Base-by-base conservation (phyloP, 176 grass and related monocot genomes). In the Oryza nivara region DNA sequence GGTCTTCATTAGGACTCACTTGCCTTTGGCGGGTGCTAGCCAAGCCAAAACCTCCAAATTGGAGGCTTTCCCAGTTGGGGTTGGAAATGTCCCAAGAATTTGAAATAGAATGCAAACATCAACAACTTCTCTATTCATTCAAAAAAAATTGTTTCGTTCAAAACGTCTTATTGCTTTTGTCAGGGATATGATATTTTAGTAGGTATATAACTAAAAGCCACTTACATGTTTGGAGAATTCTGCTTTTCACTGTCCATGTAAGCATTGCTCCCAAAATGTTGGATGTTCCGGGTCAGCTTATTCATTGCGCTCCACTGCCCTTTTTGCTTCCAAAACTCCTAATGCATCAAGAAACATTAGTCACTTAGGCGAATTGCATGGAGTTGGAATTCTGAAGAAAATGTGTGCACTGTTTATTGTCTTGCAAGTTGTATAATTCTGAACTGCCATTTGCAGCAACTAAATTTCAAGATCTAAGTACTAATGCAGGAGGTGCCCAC, bases 221-320 rank as follows among this genome's bases (percentile, higher is more conserved):
- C 92, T 34, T 87, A 94, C 92, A 94, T 46, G 67, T 94, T 82
- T n/a, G 87, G 88, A 83, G 89, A 89, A 70, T 89, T 58, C 64
- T 94, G 92, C 32, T 94, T 91, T 49, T 91, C 83, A 38, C 48
- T 76, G 84, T 91, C 89, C 85, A 89, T 84, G 41, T 84, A 94
- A 3, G 86, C 89, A 82, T 94, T 91, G 65, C 70, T 91, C 68
- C 82, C 86, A 73, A 91, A 91, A 32, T 89, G 79, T 60, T 91
- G 86, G 65, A 88, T 13, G 11, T 83, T 85, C 44, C 5, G 35
- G 35, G 4, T 36, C 35, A 36, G 35, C 35, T 36, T 36, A 5
- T 36, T 36, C 35, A 36, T 36, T 36, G 35, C 5, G 0, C 35
- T 36, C 35, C 35, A 36, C 35, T 36, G 35, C 35, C 35, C 5